phyloP scores from a whole-genome alignment of 805 yeast genomes.

The Yamadazyma phyllophila region DNA sequence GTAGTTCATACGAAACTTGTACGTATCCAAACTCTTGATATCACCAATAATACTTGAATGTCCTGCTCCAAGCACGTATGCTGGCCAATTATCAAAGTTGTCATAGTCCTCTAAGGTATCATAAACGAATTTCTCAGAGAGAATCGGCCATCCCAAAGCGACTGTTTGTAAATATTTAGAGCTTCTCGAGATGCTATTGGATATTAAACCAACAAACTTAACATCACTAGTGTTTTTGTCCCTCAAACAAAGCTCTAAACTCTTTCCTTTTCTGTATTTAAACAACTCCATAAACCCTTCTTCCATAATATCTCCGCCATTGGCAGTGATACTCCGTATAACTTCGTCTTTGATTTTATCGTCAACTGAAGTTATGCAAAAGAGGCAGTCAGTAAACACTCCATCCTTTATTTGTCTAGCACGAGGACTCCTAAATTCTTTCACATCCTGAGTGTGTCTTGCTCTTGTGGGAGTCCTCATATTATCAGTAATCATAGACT shows the following conservation, averaged over 20 bases:
- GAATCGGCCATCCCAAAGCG: slow-evolving; percentile 83
- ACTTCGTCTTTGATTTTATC: slow-evolving; percentile 14
- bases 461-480: slow-evolving; percentile 14
- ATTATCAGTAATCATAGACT: slow-evolving; percentile 8
- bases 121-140: slow-evolving; percentile 55
- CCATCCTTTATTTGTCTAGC: neutral
- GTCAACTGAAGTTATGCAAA: slow-evolving; percentile 37
- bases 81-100: slow-evolving; percentile 39
- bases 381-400: slow-evolving; percentile 21
- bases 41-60: slow-evolving; percentile 47
- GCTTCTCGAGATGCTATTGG: slow-evolving; percentile 60
- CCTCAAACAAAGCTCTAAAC: slow-evolving; percentile 8
- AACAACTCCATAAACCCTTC: slow-evolving; percentile 33
- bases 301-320: slow-evolving; percentile 31
- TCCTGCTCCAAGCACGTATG: slow-evolving; percentile 73
- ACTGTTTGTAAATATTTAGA: slow-evolving; percentile 74
- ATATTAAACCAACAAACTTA: slow-evolving; percentile 64
- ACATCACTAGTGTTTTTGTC: slow-evolving; percentile 15
- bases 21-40: slow-evolving; percentile 50
- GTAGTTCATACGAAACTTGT: slow-evolving; percentile 39
- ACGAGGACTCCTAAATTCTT: neutral
- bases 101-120: slow-evolving; percentile 41
- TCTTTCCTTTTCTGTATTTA: slow-evolving; percentile 13
- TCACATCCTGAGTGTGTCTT: slow-evolving; percentile 12
- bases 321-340: slow-evolving; percentile 1